Base-by-base conservation (phyloP, 768 basidiomycete species). In the Megacollybia marginata region DNA sequence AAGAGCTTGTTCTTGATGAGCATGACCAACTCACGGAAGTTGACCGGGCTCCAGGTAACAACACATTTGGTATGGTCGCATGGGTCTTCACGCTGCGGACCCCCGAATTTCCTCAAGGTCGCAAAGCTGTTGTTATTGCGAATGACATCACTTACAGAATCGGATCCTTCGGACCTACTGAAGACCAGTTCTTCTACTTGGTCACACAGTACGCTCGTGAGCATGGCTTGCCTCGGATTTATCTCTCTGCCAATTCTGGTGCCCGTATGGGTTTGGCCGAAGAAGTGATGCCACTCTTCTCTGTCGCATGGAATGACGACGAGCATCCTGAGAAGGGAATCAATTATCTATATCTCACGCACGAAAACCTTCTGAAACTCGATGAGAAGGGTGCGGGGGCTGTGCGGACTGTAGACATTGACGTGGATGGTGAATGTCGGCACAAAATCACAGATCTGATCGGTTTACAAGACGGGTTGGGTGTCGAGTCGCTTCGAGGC, bases 111-210 rank as follows among this genome's bases (percentile, higher is more conserved):
- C 92, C 92, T 44, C 69, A 75, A 23, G 96, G 96, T 28, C 88
- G 96, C 59, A 82, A 79, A 53, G 80, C 83, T 1, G 88, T 98
- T 9, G 89, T 92, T 42, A 78, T 99, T 53, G 91, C 96, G 48
- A 99, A 99, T 69, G 96, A 99, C 59, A 99, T 98, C 69, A 99
- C 96, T 12, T 96, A 82, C 78, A 94, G 88, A 70, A 98, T 97
- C 55, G 96, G 96, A 48, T 97, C 96, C 11, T 99, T 99, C 67
- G 95, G 95, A 42, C 96, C 96, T 42, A 63, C 71, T 2, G 96
- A 99, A 64, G 96, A 99, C 67, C 87, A 92, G 52, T 99, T 89
- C 80, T 98, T 99, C 74, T 93, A 80, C 70, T 85, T 88, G 49
- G 93, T 88, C 47, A 94, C 94, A 2, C 85, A 93, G 64, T 92